Evolutionary conservation across 2,329 filamentous ascomycete genomes (phyloP).

Genomic region (Ascochyta lentis): DNA sequence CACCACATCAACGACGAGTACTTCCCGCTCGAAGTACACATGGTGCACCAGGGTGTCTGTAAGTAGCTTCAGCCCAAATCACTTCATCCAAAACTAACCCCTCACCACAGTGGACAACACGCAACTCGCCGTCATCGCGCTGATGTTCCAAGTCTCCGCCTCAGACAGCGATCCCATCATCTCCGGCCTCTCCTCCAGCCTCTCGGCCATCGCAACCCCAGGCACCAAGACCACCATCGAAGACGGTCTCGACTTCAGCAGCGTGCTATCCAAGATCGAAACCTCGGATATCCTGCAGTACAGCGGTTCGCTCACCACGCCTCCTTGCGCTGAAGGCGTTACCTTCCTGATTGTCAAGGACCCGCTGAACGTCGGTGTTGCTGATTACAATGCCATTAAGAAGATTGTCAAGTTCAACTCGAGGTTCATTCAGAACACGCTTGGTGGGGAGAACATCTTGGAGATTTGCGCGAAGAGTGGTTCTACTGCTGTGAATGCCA

Average conservation of each 20-base stretch:
- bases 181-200: conserved; percentile 37
- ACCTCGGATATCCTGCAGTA: conserved; percentile 58
- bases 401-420: conserved; percentile 62
- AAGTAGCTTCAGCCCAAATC: conserved; percentile 21
- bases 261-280: conserved; percentile 48
- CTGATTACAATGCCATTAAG: conserved; percentile 61
- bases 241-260: conserved; percentile 53
- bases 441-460: conserved; percentile 56
- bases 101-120: conserved; percentile 37
- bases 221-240: conserved; percentile 47
- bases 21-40: conserved; percentile 61
- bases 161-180: conserved; percentile 42
- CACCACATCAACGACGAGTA: conserved; percentile 60
- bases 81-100: conserved; percentile 3
- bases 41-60: conserved; percentile 62
- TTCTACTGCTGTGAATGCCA: not conserved
- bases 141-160: conserved; percentile 53
- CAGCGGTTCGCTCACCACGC: conserved; percentile 66
- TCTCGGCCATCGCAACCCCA: conserved; percentile 49
- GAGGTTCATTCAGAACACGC: conserved; percentile 60
- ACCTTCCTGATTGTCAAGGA: conserved; percentile 60
- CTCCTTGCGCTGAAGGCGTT: conserved; percentile 66
- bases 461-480: conserved; percentile 24
- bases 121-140: conserved; percentile 50
- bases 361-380: conserved; percentile 56